Evolutionary conservation across 139 green algal species (phyloP).

Genomic region (Pleodorina starrii): DNA sequence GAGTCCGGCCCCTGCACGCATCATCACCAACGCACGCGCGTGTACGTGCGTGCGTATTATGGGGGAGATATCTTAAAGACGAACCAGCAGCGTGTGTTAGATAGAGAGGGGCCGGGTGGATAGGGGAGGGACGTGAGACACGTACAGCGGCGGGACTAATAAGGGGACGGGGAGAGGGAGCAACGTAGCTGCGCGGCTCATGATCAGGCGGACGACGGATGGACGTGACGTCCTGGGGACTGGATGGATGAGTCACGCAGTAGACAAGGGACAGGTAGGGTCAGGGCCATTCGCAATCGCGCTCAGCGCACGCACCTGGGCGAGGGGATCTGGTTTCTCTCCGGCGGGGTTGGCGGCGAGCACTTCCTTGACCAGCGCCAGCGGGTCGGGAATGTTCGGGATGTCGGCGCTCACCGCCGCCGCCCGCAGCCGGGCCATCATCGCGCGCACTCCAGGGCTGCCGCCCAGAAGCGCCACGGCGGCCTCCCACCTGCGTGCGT

Average conservation of each 20-base stretch:
- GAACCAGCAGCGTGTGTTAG: too few relatives aligned
- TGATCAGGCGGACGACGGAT: neutral
- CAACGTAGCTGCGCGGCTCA: neutral
- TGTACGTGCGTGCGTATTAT: neutral
- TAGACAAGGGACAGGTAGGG: neutral
- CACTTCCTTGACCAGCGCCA: conserved; percentile 34
- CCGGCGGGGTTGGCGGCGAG: too few relatives aligned
- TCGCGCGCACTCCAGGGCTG: neutral
- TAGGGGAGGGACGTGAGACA: too few relatives aligned
- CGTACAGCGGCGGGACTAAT: too few relatives aligned
- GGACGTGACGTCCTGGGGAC: neutral
- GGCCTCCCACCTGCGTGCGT: conserved; percentile 18
- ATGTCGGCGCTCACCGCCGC: neutral
- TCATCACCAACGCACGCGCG: neutral
- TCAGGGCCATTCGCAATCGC: neutral
- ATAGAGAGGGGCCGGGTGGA: too few relatives aligned
- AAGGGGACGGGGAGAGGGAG: too few relatives aligned
- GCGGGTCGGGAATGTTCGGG: neutral
- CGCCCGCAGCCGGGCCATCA: neutral
- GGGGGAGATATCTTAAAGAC: neutral
- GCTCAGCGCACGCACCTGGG: neutral
- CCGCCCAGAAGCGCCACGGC: neutral
- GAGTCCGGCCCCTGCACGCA: neutral
- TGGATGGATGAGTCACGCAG: neutral
- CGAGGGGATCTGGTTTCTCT: neutral